Conservation (phyloP, 768 basidiomycete genomes). For the Guyanaporus albipodus region DNA sequence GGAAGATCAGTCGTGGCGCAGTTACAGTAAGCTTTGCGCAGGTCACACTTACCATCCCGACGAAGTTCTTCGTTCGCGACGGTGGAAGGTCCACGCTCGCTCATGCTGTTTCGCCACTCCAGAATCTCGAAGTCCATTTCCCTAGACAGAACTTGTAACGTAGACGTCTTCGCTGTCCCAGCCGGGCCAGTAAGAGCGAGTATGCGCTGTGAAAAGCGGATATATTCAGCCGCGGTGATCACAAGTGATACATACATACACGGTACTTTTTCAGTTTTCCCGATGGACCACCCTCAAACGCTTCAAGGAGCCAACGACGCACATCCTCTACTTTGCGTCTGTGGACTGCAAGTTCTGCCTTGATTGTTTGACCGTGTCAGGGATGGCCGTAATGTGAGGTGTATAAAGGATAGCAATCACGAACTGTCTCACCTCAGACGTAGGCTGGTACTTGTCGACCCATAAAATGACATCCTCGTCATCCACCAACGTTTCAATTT, state of each 20-base stretch:
- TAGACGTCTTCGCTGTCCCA: slow-evolving; percentile 88
- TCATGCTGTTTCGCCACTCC: slow-evolving; percentile 78
- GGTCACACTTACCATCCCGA: slow-evolving; percentile 6
- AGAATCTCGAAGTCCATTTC: slow-evolving; percentile 77
- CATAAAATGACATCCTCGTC: slow-evolving; percentile 43
- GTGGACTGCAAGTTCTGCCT: slow-evolving; percentile 75
- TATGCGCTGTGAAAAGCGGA: slow-evolving; percentile 53
- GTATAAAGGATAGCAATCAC: background rate
- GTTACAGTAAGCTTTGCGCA: background rate
- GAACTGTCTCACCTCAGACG: slow-evolving; percentile 43
- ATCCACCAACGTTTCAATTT: background rate
- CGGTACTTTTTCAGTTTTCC: slow-evolving; percentile 68
- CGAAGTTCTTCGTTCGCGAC: slow-evolving; percentile 17
- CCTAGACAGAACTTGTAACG: slow-evolving; percentile 65
- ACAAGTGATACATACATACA: slow-evolving; percentile 39
- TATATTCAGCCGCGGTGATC: background rate
- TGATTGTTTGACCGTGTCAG: background rate
- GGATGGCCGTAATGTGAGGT: background rate
- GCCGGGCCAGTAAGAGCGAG: slow-evolving; percentile 85
- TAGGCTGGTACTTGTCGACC: slow-evolving; percentile 64
- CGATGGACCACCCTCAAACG: slow-evolving; percentile 63
- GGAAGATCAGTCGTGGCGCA: no score
- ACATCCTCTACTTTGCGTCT: slow-evolving; percentile 76
- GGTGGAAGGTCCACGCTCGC: slow-evolving; percentile 38
- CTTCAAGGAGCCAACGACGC: slow-evolving; percentile 68